phyloP scores from a whole-genome alignment of 1,139 yeast species.

The Yamadazyma conglobata region DNA sequence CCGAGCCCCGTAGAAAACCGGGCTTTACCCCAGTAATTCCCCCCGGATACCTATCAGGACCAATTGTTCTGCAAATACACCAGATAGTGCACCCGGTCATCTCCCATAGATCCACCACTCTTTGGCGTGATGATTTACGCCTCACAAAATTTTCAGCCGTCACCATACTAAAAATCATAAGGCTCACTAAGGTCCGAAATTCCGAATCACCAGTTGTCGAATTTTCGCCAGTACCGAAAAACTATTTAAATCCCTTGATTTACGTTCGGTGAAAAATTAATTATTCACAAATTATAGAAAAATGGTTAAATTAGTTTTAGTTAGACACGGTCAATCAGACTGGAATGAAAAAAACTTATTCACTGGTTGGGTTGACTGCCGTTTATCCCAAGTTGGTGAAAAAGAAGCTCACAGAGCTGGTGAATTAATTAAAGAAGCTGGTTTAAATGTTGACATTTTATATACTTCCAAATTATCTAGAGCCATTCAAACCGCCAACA shows the following conservation, averaged over 20 bases:
- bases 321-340: constrained; percentile 98
- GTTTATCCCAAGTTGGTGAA: constrained; percentile 78
- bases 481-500: constrained; percentile 97
- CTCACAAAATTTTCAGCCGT: too few species aligned
- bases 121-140: too few species aligned
- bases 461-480: constrained; percentile 92
- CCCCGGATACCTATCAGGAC: too few species aligned
- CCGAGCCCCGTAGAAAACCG: too few species aligned
- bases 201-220: constrained; percentile 20
- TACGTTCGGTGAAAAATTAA: constrained; percentile 4
- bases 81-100: too few species aligned
- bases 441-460: constrained; percentile 78
- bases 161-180: too few species aligned
- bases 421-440: constrained; percentile 83
- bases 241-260: constrained; percentile 1
- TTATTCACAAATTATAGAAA: too few species aligned
- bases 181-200: constrained; percentile 28
- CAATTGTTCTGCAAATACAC: too few species aligned
- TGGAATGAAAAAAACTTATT: constrained; percentile 98
- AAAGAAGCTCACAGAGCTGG: constrained; percentile 95
- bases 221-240: too few species aligned
- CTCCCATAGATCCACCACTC: too few species aligned
- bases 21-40: too few species aligned
- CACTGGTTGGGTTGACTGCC: constrained; percentile 99
- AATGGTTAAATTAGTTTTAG: constrained; percentile 71